Percentiles rank a stretch among this genome's conserved stretches.
phyloP scores from a whole-genome alignment of 805 yeast species.

The Nakazawaea wyomingensis region DNA sequence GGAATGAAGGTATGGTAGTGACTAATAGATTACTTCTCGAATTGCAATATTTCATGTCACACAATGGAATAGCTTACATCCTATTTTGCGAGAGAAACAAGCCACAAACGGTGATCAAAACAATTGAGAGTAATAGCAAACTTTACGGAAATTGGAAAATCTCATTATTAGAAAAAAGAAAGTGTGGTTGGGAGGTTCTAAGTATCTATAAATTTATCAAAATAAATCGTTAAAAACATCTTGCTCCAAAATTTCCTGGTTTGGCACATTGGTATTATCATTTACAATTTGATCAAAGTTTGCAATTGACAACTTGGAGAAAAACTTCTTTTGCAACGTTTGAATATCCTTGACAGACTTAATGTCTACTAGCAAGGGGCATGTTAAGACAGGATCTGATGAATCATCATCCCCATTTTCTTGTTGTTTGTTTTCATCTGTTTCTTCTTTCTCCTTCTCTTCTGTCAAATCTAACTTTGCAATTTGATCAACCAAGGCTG shows the following conservation, averaged over 20 bases:
- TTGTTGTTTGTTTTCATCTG: background rate
- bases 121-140: conserved; percentile 31
- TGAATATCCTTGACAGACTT: conserved; percentile 33
- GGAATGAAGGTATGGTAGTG: conserved; percentile 83
- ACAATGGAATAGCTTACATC: conserved; percentile 74
- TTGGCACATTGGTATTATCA: conserved; percentile 30
- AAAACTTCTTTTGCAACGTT: conserved; percentile 51
- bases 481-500: conserved; percentile 46
- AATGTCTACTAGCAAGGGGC: conserved; percentile 44
- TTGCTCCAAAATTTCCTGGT: conserved; percentile 40
- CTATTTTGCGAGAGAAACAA: conserved; percentile 88
- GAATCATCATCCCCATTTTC: background rate
- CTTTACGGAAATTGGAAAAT: conserved; percentile 44
- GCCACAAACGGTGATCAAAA: conserved; percentile 54
- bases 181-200: conserved; percentile 95
- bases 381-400: background rate
- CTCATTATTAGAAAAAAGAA: conserved; percentile 52
- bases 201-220: conserved; percentile 61
- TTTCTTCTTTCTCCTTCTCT: conserved; percentile 4
- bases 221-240: conserved; percentile 54
- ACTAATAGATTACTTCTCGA: conserved; percentile 59
- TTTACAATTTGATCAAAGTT: conserved; percentile 65
- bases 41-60: conserved; percentile 48
- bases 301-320: conserved; percentile 57
- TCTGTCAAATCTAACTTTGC: conserved; percentile 27